These are phyloP conservation scores for Penicillium sp. DNA, from an alignment of 2,329 filamentous ascomycete genomes.

Conservation along the genomic window DNA sequence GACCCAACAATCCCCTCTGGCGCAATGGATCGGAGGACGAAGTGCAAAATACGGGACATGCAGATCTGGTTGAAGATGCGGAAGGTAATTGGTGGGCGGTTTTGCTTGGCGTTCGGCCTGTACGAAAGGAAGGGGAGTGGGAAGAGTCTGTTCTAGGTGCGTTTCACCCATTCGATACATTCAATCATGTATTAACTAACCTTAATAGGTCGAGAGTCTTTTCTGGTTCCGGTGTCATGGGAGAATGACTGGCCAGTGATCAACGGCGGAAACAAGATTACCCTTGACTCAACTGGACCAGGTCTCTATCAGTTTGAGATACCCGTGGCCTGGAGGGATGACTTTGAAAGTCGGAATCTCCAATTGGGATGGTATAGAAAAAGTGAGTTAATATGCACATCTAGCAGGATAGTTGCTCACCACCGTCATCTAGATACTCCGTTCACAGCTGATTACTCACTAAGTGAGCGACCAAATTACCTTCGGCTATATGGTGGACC, in stretches of 20 bases:
- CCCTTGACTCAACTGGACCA: constrained; percentile 32
- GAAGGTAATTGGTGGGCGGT: constrained; percentile 55
- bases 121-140: constrained; percentile 32
- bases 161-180: neutral
- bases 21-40: constrained; percentile 54
- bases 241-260: constrained; percentile 58
- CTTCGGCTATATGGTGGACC: constrained; percentile 58
- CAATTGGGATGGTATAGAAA: constrained; percentile 43
- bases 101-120: constrained; percentile 51
- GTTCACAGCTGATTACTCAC: constrained; percentile 50
- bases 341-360: constrained; percentile 33
- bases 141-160: constrained; percentile 51
- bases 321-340: constrained; percentile 38
- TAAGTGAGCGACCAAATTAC: constrained; percentile 49
- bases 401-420: neutral
- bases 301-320: constrained; percentile 25
- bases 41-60: constrained; percentile 57
- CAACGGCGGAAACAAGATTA: constrained; percentile 52
- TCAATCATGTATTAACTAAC: constrained; percentile 3
- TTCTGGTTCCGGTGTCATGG: constrained; percentile 57
- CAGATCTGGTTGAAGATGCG: constrained; percentile 53
- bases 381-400: constrained; percentile 36
- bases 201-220: constrained; percentile 52
- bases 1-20: constrained; percentile 63
- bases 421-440: constrained; percentile 49